Conservation (phyloP, 495 filamentous ascomycete species). For the Xylaria intraflava region DNA sequence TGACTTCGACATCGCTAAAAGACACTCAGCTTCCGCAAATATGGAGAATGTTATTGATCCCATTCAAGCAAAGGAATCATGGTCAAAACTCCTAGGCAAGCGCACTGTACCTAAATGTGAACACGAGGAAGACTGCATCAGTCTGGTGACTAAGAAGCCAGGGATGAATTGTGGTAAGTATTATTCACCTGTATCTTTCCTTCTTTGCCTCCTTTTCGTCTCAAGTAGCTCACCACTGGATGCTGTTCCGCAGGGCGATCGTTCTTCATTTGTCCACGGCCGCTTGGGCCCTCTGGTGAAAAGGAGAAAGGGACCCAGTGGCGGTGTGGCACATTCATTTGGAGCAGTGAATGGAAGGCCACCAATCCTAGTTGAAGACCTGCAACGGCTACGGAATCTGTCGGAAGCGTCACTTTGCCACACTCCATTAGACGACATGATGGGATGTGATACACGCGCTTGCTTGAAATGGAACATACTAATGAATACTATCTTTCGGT, state of each 20-base stretch:
- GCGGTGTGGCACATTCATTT: slow-evolving; percentile 83
- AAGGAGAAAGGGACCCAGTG: slow-evolving; percentile 79
- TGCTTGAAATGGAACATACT: neutral
- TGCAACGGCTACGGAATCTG: neutral
- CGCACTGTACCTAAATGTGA: slow-evolving; percentile 71
- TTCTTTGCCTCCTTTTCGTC: neutral
- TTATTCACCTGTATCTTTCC: neutral
- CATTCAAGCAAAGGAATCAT: slow-evolving; percentile 70
- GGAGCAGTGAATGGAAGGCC: slow-evolving; percentile 73
- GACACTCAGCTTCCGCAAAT: neutral
- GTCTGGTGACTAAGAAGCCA: slow-evolving; percentile 73
- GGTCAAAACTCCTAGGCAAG: slow-evolving; percentile 78
- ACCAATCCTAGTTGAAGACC: slow-evolving; percentile 5
- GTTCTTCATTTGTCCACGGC: slow-evolving; percentile 82
- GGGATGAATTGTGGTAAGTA: slow-evolving; percentile 64
- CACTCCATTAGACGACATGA: neutral
- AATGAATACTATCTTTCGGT: no score
- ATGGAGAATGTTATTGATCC: slow-evolving; percentile 55
- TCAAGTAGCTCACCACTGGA: neutral
- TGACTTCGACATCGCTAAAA: neutral
- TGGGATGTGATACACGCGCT: neutral
- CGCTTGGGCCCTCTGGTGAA: slow-evolving; percentile 72
- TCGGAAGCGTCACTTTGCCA: neutral
- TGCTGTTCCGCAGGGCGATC: slow-evolving; percentile 49
- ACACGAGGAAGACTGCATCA: slow-evolving; percentile 81